Base-by-base conservation (phyloP, 305 asterid species). In the Fraxinus albicans region DNA sequence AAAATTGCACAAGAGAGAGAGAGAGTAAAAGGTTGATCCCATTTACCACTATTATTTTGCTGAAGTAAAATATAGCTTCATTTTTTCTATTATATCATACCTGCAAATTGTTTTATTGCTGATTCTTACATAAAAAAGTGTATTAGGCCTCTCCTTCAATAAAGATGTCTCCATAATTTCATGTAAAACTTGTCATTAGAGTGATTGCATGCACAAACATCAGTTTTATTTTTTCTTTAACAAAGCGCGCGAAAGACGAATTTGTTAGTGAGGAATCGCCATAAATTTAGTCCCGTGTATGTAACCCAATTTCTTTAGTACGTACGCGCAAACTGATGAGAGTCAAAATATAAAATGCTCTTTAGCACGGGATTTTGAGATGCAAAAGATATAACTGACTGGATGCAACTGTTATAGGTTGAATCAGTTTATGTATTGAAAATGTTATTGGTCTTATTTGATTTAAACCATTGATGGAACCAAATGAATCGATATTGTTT, bases 401-500 rank as follows among this genome's bases (percentile, higher is more conserved):
- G 38, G 38, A 69, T 29, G 74, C 74, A 29, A 69, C 38, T 29
- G 74, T 12, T 9, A 58, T 19, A 58, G 29, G 69, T 58, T 58
- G 69, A 58, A 19, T 58, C 69, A 58, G 69, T 58, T 58, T 58
- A 58, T 58, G 76, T 21, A 69, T 76, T 77, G 80, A 53, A 86
- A 75, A 15, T 80, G 76, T 63, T 73, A 75, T 77, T 82, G 87
- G 81, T 83, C 65, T 79, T 88, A 82, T 83, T 84, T 84, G 86
- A 12, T 70, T 79, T 38, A 21, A 34, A 53, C 19, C 83, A 70
- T 83, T 79, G 88, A 83, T 81, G 77, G 83, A 77, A 88, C 86
- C 89, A 88, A 86, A 85, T 73, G 31, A 80, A 72, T 60, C 67
- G 85, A 82, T 63, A 82, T 80, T 80, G 83, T 82, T 87, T 82